phyloP scores from a whole-genome alignment of 2,329 filamentous ascomycete genomes.

The Cyphellophora europaea region DNA sequence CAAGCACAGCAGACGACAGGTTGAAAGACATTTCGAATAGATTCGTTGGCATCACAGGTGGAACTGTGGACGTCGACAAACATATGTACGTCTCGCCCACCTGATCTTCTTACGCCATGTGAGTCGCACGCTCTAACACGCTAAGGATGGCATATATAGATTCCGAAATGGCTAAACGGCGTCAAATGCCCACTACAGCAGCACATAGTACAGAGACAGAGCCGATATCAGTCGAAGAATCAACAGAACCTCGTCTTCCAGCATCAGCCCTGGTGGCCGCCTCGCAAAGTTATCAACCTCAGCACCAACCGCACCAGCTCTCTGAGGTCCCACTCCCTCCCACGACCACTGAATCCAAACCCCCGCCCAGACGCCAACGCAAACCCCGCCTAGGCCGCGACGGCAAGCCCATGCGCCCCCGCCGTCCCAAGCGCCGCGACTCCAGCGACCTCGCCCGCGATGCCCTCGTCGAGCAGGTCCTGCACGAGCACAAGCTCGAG shows the following conservation, averaged over 20 bases:
- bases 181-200: constrained; percentile 7
- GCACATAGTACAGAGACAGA: not conserved
- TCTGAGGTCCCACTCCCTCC: constrained; percentile 1
- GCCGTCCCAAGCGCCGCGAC: constrained; percentile 35
- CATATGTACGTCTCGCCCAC: constrained; percentile 48
- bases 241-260: not conserved
- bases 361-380: constrained; percentile 8
- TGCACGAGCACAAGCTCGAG: constrained; percentile 42
- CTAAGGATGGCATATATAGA: constrained; percentile 61
- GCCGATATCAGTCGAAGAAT: constrained; percentile 7
- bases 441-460: constrained; percentile 46
- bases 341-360: not conserved
- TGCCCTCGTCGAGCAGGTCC: constrained; percentile 45
- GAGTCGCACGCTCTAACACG: constrained; percentile 45
- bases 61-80: constrained; percentile 48
- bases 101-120: constrained; percentile 1
- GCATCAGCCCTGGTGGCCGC: constrained; percentile 6
- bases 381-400: constrained; percentile 29
- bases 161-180: constrained; percentile 51
- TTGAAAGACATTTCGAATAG: constrained; percentile 37
- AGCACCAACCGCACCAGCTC: constrained; percentile 1
- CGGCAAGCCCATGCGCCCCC: constrained; percentile 32
- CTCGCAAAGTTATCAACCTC: constrained; percentile 31
- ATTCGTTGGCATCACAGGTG: constrained; percentile 51
- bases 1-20: constrained; percentile 10